Percentiles rank a stretch among this genome's conserved stretches.
Evolutionary conservation across 257 asterid species (phyloP).

Genomic region (Eucommia ulmoides): DNA sequence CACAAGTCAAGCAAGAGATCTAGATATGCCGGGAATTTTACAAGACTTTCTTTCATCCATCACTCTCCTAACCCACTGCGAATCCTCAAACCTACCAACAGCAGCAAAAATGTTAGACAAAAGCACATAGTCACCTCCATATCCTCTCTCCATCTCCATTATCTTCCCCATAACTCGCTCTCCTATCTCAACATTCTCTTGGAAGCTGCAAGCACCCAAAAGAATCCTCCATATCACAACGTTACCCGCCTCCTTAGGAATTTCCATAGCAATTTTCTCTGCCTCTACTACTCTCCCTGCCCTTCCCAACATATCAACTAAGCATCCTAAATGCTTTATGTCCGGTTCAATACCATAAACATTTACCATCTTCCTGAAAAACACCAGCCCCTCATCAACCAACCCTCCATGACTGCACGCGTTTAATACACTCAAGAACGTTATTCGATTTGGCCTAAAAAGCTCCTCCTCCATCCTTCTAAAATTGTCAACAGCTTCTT

Average conservation of each 20-base stretch:
- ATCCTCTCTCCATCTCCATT: conserved; percentile 45
- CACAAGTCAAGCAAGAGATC: no score
- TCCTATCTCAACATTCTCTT: conserved; percentile 56
- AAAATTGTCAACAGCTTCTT: conserved; percentile 43
- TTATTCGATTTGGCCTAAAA: conserved; percentile 39
- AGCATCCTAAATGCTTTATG: conserved; percentile 51
- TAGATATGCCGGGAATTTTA: conserved; percentile 47
- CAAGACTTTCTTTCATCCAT: conserved; percentile 41
- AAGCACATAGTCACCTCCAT: conserved; percentile 74
- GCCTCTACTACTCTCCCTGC: conserved; percentile 81
- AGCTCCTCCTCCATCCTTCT: conserved; percentile 30
- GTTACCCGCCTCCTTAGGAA: conserved; percentile 31
- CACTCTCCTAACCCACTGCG: conserved; percentile 42
- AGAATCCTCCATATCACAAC: conserved; percentile 70
- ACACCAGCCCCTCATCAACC: conserved; percentile 52
- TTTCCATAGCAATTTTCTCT: conserved; percentile 38
- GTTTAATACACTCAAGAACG: conserved; percentile 46
- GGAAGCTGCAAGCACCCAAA: conserved; percentile 64
- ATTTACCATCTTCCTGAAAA: conserved; percentile 41
- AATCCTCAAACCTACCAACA: conserved; percentile 50
- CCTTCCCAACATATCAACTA: conserved; percentile 72
- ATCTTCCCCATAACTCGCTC: conserved; percentile 40
- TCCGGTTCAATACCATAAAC: conserved; percentile 30
- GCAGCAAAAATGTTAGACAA: conserved; percentile 54
- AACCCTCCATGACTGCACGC: conserved; percentile 73